A percentile compares a stretch with the other conserved stretches of the same genome.
Evolutionary conservation across 2,329 filamentous ascomycete genomes (phyloP).

Genomic region (Colletotrichum chlorophyti): DNA sequence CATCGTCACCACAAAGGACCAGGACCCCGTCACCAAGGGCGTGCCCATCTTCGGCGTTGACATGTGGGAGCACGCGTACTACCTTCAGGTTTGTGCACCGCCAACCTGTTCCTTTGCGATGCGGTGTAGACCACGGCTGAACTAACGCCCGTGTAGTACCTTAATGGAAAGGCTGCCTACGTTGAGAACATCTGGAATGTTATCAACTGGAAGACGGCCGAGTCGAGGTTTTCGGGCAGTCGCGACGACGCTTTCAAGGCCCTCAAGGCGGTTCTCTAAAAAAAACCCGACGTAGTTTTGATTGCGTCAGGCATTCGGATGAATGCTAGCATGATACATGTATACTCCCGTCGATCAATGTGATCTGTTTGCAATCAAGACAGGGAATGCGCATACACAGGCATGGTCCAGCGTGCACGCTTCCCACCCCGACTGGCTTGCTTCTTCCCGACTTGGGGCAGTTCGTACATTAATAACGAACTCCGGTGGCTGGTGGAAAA

Average conservation of each 20-base stretch:
- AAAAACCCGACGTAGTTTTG: background rate
- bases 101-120: background rate
- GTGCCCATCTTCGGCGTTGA: conserved; percentile 81
- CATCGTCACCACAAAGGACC: conserved; percentile 85
- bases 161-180: conserved; percentile 78
- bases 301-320: too few relatives aligned
- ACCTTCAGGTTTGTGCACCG: conserved; percentile 67
- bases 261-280: conserved; percentile 50
- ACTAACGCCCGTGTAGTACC: conserved; percentile 62
- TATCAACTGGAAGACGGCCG: conserved; percentile 78
- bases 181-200: conserved; percentile 80
- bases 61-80: conserved; percentile 96
- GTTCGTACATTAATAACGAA: background rate
- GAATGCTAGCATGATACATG: too few relatives aligned
- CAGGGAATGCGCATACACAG: too few relatives aligned
- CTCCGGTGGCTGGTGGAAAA: background rate
- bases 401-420: too few relatives aligned
- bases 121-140: background rate
- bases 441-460: background rate
- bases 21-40: conserved; percentile 74
- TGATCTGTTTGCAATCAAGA: too few relatives aligned
- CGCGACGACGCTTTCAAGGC: conserved; percentile 54
- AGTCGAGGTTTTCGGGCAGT: conserved; percentile 63
- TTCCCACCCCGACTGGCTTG: too few relatives aligned
- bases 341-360: too few relatives aligned